Conservation (phyloP, 305 asterid species). For the Fraxinus sp. region DNA sequence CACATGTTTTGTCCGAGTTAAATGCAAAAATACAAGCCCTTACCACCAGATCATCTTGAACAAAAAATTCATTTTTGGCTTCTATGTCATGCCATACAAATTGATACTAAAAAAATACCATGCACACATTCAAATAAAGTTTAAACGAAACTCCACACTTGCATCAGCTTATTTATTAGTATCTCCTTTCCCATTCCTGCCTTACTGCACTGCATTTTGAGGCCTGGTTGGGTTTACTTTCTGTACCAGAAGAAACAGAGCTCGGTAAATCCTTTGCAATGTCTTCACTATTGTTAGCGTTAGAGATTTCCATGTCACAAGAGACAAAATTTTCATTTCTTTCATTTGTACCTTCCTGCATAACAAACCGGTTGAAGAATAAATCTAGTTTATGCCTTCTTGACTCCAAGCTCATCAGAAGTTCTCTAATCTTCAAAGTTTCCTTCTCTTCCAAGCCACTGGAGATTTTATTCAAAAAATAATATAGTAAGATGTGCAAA, state of each 20-base stretch:
- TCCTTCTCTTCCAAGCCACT: constrained; percentile 21
- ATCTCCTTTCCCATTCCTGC: not conserved
- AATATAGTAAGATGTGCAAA: not conserved
- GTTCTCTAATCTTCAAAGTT: constrained; percentile 1
- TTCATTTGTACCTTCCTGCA: not conserved
- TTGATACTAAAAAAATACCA: not conserved
- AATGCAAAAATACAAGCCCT: not conserved
- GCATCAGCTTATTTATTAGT: not conserved
- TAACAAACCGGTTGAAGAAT: not conserved
- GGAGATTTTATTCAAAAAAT: not conserved
- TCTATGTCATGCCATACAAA: not conserved
- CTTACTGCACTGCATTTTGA: not conserved
- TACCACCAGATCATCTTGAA: not conserved
- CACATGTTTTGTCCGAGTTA: not conserved
- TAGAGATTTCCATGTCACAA: not conserved
- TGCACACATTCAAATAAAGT: not conserved
- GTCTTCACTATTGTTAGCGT: not conserved
- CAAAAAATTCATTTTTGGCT: not conserved
- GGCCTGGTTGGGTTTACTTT: not conserved
- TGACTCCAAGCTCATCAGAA: constrained; percentile 16
- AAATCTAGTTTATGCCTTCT: constrained; percentile 17
- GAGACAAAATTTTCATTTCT: not conserved
- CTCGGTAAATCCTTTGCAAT: not conserved
- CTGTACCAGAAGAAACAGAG: not conserved
- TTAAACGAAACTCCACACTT: not conserved